Evolutionary conservation across 129 eudicot genomes (phyloP).

Genomic region (Chrysanthemum makinoi): DNA sequence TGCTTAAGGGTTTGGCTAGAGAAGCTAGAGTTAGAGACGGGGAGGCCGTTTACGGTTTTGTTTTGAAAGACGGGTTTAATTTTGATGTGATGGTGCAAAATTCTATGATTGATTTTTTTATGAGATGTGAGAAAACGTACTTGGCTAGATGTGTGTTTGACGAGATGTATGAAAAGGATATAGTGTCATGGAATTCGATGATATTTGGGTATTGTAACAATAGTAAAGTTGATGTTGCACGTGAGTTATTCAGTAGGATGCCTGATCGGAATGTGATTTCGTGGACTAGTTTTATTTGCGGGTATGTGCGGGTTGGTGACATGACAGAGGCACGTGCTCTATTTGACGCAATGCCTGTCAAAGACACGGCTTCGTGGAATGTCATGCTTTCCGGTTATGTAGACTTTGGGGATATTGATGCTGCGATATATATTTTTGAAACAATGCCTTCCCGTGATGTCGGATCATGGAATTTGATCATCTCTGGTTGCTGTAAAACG

Average conservation of each 20-base stretch:
- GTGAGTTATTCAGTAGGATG: constrained; percentile 36
- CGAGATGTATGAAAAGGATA: constrained; percentile 40
- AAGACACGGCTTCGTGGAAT: constrained; percentile 55
- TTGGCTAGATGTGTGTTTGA: constrained; percentile 46
- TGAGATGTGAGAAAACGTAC: constrained; percentile 44
- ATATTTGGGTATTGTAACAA: constrained; percentile 45
- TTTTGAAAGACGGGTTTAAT: constrained; percentile 43
- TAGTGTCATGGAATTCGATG: constrained; percentile 57
- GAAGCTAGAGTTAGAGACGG: constrained; percentile 35
- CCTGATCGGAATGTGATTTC: constrained; percentile 47
- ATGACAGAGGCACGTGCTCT: constrained; percentile 41
- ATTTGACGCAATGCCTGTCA: constrained; percentile 47
- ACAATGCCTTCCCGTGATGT: constrained; percentile 33
- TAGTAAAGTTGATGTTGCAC: constrained; percentile 37
- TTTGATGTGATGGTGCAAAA: constrained; percentile 46
- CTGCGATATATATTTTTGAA: constrained; percentile 34
- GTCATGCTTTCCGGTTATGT: constrained; percentile 56
- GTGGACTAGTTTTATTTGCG: constrained; percentile 52
- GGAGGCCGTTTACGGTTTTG: constrained; percentile 37
- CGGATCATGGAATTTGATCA: constrained; percentile 50
- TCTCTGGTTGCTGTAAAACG: constrained; percentile 41
- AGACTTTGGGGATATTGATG: constrained; percentile 26
- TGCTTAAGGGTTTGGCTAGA: constrained; percentile 47
- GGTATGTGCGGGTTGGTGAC: constrained; percentile 43
- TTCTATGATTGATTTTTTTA: constrained; percentile 43